Conservation (phyloP, 2,329 filamentous ascomycete genomes). For the Cadophora malorum region DNA sequence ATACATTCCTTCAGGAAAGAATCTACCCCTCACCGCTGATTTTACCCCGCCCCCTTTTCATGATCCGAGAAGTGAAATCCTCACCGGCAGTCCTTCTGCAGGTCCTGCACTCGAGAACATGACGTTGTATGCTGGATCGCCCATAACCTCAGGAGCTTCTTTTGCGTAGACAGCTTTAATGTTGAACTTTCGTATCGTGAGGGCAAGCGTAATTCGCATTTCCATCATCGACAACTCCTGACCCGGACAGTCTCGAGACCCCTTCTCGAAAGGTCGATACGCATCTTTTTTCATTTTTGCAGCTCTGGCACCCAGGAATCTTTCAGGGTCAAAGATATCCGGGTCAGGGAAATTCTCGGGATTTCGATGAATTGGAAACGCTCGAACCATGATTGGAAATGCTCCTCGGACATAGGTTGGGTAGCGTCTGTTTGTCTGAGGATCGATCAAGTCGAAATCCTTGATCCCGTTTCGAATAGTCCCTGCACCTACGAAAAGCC, state of each 20-base stretch:
- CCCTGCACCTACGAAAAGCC: slow-evolving; percentile 13
- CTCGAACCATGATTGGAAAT: slow-evolving; percentile 18
- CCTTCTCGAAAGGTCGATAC: slow-evolving; percentile 62
- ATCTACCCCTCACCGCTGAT: background rate
- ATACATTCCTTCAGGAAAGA: too few relatives aligned
- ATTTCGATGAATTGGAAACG: slow-evolving; percentile 13
- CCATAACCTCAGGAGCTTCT: background rate
- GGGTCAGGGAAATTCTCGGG: slow-evolving; percentile 15
- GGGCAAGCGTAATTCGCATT: slow-evolving; percentile 54
- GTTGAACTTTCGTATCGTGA: slow-evolving; percentile 55
- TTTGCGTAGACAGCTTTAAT: slow-evolving; percentile 48
- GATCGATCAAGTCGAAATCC: slow-evolving; percentile 9
- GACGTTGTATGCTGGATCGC: slow-evolving; percentile 12
- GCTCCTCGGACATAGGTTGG: slow-evolving; percentile 14
- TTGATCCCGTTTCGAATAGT: slow-evolving; percentile 11
- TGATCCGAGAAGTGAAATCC: background rate
- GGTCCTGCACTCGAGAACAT: slow-evolving; percentile 14
- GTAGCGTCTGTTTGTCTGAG: slow-evolving; percentile 12
- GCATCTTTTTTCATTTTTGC: slow-evolving; percentile 45
- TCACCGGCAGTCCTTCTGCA: slow-evolving; percentile 5
- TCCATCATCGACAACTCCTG: slow-evolving; percentile 60
- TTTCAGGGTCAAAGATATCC: slow-evolving; percentile 6
- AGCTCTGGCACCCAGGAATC: background rate
- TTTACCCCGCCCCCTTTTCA: slow-evolving; percentile 1
- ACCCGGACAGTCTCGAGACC: slow-evolving; percentile 61